These are phyloP conservation scores for Aspergillus asperescens DNA, from an alignment of 495 filamentous ascomycete species.

Conservation along the genomic window DNA sequence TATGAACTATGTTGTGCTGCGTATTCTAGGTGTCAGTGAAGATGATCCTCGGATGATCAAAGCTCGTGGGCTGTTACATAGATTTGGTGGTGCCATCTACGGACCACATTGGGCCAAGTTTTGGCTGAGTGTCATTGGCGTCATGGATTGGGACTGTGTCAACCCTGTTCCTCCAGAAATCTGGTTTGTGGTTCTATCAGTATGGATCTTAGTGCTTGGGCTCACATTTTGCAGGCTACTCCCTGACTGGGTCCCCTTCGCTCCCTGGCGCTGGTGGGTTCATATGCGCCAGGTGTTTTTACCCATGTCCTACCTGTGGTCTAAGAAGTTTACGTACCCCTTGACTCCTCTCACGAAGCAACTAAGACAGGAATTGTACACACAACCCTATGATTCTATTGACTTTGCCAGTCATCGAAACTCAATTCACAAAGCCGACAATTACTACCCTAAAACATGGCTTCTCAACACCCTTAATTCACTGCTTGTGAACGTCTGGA, in stretches of 20 bases:
- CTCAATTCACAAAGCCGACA: constrained; percentile 70
- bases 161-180: constrained; percentile 91
- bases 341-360: constrained; percentile 63
- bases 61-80: constrained; percentile 75
- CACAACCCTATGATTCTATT: constrained; percentile 71
- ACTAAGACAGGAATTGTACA: constrained; percentile 79
- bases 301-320: constrained; percentile 87
- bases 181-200: constrained; percentile 50
- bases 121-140: constrained; percentile 78
- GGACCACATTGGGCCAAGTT: constrained; percentile 95
- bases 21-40: constrained; percentile 81
- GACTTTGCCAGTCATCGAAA: constrained; percentile 75
- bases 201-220: background rate
- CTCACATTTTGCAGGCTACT: constrained; percentile 52
- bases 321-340: constrained; percentile 66
- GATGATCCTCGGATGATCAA: constrained; percentile 84
- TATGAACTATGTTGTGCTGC: constrained; percentile 82
- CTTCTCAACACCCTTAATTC: constrained; percentile 71
- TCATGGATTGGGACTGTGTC: constrained; percentile 84
- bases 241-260: constrained; percentile 91
- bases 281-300: constrained; percentile 92
- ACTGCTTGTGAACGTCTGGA: constrained; percentile 70
- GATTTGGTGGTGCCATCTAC: constrained; percentile 77
- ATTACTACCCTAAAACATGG: constrained; percentile 90
- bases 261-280: constrained; percentile 98